Evolutionary conservation across 2,329 filamentous ascomycete genomes (phyloP).

Genomic region (Zopfia rhizophila): DNA sequence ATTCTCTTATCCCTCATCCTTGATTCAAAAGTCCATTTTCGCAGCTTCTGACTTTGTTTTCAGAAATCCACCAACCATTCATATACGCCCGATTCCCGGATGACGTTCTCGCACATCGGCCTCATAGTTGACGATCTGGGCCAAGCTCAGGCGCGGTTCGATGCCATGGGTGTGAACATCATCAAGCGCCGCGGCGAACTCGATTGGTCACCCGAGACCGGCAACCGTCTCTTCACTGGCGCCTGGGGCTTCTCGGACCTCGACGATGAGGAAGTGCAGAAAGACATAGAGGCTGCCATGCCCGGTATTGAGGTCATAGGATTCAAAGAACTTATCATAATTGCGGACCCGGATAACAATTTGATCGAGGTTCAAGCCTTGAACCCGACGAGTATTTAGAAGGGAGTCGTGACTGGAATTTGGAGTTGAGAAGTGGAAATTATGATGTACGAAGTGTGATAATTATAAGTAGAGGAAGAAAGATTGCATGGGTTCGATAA

Average conservation of each 20-base stretch:
- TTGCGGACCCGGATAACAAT: constrained; percentile 37
- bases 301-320: constrained; percentile 22
- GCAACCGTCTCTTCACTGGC: constrained; percentile 9
- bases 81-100: constrained; percentile 26
- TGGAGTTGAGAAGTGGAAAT: too few relatives aligned
- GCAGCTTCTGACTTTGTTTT: constrained; percentile 1
- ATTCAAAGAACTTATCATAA: constrained; percentile 26
- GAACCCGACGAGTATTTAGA: constrained; percentile 44
- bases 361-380: constrained; percentile 32
- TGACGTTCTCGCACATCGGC: constrained; percentile 50
- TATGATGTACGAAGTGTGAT: too few relatives aligned
- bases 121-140: constrained; percentile 49
- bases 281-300: constrained; percentile 2
- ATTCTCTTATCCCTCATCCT: neutral
- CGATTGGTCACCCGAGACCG: constrained; percentile 11
- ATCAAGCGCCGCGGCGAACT: constrained; percentile 40
- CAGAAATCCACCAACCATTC: neutral
- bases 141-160: constrained; percentile 39
- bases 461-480: too few relatives aligned
- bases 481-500: too few relatives aligned
- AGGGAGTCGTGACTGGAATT: too few relatives aligned
- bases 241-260: constrained; percentile 17
- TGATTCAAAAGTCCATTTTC: neutral
- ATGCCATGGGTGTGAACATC: constrained; percentile 29
- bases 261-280: constrained; percentile 12